Percentiles rank a stretch among this genome's conserved stretches.
Conservation (phyloP, 2,329 filamentous ascomycete species). For the Aspergillus persii region DNA sequence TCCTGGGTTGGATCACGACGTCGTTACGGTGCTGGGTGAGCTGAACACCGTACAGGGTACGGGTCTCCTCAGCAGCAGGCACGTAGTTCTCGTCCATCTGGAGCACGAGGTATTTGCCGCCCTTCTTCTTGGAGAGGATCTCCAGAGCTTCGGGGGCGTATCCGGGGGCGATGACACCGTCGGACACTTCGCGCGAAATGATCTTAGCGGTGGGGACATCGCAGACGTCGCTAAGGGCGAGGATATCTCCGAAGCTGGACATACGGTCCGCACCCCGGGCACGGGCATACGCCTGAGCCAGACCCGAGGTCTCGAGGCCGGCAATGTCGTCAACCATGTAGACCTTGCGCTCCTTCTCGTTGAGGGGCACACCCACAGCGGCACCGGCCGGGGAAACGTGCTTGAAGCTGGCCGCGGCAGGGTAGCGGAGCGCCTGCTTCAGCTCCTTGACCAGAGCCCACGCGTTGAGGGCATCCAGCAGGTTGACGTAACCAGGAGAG, state of each 20-base stretch:
- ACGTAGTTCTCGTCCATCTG: conserved; percentile 88
- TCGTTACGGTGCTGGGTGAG: conserved; percentile 93
- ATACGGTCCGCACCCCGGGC: conserved; percentile 95
- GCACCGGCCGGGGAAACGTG: conserved; percentile 96
- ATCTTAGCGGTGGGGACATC: conserved; percentile 94
- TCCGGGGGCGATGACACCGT: conserved; percentile 89
- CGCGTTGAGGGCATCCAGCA: conserved; percentile 92
- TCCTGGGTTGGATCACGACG: conserved; percentile 73
- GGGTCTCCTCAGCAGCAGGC: conserved; percentile 70
- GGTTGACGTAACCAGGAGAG: conserved; percentile 93
- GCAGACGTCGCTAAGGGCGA: conserved; percentile 86
- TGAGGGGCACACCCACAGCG: conserved; percentile 86
- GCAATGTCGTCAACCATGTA: conserved; percentile 98
- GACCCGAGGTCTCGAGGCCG: conserved; percentile 77
- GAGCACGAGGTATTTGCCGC: conserved; percentile 90
- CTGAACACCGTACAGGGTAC: conserved; percentile 86
- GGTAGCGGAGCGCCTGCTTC: conserved; percentile 79
- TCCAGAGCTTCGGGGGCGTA: conserved; percentile 83
- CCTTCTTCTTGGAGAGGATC: conserved; percentile 97
- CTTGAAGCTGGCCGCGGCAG: conserved; percentile 97
- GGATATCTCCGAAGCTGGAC: conserved; percentile 97
- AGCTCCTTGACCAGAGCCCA: conserved; percentile 98
- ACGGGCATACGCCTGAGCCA: conserved; percentile 93
- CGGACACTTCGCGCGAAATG: conserved; percentile 95
- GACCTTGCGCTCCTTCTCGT: conserved; percentile 85